Conservation (phyloP, 768 basidiomycete genomes). For the Kwoniella sp. region DNA sequence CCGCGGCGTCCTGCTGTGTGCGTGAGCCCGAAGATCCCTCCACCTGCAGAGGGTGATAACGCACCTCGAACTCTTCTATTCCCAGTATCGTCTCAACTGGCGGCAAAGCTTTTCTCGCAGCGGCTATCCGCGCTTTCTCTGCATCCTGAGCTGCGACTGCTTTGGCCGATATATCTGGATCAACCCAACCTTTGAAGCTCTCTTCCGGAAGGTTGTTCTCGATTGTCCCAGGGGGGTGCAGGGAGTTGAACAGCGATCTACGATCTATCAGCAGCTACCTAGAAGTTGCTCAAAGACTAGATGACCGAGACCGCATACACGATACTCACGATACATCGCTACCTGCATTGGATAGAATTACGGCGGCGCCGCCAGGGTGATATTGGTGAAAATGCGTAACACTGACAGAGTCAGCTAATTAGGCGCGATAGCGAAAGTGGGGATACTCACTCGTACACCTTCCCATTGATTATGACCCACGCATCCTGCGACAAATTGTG, state of each 20-base stretch:
- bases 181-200: conserved; percentile 41
- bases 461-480: conserved; percentile 53
- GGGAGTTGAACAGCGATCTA: conserved; percentile 42
- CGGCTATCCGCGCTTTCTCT: conserved; percentile 34
- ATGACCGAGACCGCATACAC: too few relatives aligned
- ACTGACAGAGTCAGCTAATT: conserved; percentile 22
- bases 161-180: conserved; percentile 26
- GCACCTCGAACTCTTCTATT: conserved; percentile 51
- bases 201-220: conserved; percentile 45
- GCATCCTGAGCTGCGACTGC: conserved; percentile 33
- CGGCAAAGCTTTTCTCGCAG: conserved; percentile 37
- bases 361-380: conserved; percentile 51
- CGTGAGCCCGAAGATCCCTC: not conserved
- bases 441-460: conserved; percentile 51
- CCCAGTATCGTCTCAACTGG: conserved; percentile 49
- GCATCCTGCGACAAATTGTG: conserved; percentile 51
- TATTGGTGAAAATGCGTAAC: conserved; percentile 45
- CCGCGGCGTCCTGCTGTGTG: conserved; percentile 37
- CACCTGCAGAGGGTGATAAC: conserved; percentile 4
- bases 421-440: not conserved
- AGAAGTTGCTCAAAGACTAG: too few relatives aligned
- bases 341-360: conserved; percentile 51
- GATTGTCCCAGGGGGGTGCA: conserved; percentile 50
- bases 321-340: conserved; percentile 50
- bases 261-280: not conserved